Percentiles rank a stretch among this genome's conserved stretches.
Conservation (phyloP, 2,329 filamentous ascomycete genomes). For the Claviceps monticola region DNA sequence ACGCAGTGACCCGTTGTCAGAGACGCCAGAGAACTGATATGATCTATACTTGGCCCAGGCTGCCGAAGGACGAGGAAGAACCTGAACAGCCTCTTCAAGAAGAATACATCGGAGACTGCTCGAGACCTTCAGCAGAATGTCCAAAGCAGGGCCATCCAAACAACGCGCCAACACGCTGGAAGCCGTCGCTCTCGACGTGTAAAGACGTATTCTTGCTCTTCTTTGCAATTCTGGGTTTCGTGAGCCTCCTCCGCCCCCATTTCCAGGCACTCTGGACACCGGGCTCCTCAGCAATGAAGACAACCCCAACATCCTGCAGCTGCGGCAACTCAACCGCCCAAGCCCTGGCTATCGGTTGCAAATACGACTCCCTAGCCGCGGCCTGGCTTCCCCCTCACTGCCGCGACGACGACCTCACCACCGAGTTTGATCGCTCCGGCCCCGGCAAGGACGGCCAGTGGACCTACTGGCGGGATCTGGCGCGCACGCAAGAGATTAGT, state of each 20-base stretch:
- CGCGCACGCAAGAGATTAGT: slow-evolving; percentile 8
- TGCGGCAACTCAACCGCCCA: slow-evolving; percentile 18
- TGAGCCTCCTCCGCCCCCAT: background rate
- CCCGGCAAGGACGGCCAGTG: slow-evolving; percentile 16
- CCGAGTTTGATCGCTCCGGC: slow-evolving; percentile 18
- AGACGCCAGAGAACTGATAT: background rate
- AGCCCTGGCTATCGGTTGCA: slow-evolving; percentile 15
- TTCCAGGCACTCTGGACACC: background rate
- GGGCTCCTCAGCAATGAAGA: background rate
- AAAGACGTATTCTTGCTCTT: background rate
- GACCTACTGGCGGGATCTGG: slow-evolving; percentile 17
- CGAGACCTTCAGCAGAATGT: background rate
- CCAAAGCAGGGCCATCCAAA: background rate
- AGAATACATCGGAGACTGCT: background rate
- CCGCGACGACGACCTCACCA: slow-evolving; percentile 18
- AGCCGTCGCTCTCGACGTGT: background rate
- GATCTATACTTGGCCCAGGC: background rate
- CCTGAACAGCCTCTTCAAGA: background rate
- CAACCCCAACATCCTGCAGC: slow-evolving; percentile 10
- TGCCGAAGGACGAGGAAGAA: background rate
- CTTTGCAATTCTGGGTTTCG: background rate
- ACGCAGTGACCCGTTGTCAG: background rate
- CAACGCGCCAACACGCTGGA: background rate
- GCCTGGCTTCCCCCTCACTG: slow-evolving; percentile 22
- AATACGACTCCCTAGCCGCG: slow-evolving; percentile 20